These are phyloP conservation scores for Rhododendron vialii DNA, from an alignment of 148 eudicot species.

Conservation along the genomic window DNA sequence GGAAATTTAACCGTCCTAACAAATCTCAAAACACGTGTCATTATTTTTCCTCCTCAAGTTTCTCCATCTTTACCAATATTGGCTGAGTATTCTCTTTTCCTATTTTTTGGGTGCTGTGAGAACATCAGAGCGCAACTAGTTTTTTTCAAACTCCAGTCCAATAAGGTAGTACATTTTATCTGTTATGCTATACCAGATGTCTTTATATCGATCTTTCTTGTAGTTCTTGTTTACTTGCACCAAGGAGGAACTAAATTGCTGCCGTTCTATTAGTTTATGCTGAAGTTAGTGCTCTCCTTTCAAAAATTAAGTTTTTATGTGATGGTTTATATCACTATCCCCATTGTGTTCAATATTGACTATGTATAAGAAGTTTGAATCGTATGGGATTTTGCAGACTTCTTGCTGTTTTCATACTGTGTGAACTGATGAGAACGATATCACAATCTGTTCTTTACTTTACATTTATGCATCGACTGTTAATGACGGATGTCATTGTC, in stretches of 20 bases:
- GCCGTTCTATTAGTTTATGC: not conserved
- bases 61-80: not conserved
- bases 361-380: not conserved
- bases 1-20: no score
- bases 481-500: not conserved
- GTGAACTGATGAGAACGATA: not conserved
- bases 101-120: not conserved
- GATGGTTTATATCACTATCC: not conserved
- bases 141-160: not conserved
- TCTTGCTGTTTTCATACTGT: not conserved
- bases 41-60: no score
- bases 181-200: not conserved
- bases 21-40: no score
- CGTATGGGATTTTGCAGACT: not conserved
- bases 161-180: not conserved
- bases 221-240: not conserved
- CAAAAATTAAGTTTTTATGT: not conserved
- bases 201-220: not conserved
- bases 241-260: not conserved
- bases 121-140: not conserved
- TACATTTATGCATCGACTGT: not conserved
- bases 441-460: not conserved
- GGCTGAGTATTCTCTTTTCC: not conserved
- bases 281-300: not conserved
- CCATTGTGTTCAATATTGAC: not conserved